Evolutionary conservation across 2,329 filamentous ascomycete genomes (phyloP).

Genomic region (Diaporthe destruens): DNA sequence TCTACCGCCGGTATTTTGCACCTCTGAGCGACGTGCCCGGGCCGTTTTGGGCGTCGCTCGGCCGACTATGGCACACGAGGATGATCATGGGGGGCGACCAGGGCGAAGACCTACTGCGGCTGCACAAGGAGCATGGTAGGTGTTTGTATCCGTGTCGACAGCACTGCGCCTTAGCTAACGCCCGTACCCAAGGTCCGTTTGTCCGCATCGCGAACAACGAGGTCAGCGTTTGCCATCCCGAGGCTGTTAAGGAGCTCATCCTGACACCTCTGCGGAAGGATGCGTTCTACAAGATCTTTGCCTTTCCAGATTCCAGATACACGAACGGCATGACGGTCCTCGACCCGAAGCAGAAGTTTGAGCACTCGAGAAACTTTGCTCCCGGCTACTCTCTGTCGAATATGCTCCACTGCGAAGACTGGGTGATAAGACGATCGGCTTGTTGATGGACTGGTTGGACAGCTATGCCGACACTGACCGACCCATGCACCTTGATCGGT

Average conservation of each 20-base stretch:
- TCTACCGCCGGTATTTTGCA: conserved; percentile 51
- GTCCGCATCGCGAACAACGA: conserved; percentile 59
- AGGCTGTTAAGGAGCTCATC: conserved; percentile 56
- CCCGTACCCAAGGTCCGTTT: conserved; percentile 47
- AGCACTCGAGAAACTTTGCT: conserved; percentile 50
- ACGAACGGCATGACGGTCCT: conserved; percentile 56
- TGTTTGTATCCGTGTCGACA: background rate
- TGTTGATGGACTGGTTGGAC: conserved; percentile 43
- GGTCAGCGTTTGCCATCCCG: conserved; percentile 57
- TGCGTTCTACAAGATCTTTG: conserved; percentile 50
- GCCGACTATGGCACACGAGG: conserved; percentile 55
- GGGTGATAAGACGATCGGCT: conserved; percentile 39
- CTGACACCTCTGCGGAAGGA: conserved; percentile 53
- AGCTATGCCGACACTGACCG: conserved; percentile 34
- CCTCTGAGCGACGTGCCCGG: conserved; percentile 56
- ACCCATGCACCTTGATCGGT: conserved; percentile 44
- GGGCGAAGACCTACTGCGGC: conserved; percentile 51
- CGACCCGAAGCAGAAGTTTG: conserved; percentile 51
- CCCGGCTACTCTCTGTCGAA: conserved; percentile 51
- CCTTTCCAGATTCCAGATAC: conserved; percentile 56
- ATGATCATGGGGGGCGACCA: conserved; percentile 54
- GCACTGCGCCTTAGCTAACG: background rate
- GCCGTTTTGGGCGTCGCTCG: conserved; percentile 55
- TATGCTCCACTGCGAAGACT: conserved; percentile 41
- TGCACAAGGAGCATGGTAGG: conserved; percentile 53